A percentile compares a stretch with the other conserved stretches of the same genome.
Evolutionary conservation across 1,139 yeast species (phyloP).

Genomic region (Suhomyces wounanorum): DNA sequence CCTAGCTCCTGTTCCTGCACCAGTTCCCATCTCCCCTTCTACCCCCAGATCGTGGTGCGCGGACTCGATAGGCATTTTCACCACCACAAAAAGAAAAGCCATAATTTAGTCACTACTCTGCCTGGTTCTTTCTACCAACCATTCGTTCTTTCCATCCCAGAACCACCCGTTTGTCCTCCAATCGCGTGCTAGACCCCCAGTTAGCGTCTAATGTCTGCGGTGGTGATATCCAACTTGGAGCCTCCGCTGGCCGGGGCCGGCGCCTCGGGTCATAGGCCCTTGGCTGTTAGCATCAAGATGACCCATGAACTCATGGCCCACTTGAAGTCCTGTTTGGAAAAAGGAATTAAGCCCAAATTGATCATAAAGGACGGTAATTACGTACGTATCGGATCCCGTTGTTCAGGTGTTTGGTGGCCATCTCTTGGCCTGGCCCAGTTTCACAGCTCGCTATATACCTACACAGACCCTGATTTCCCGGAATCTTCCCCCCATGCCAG

Average conservation of each 20-base stretch:
- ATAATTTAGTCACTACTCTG: slow-evolving; percentile 5
- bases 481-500: not conserved
- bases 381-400: slow-evolving; percentile 23
- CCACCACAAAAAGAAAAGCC: slow-evolving; percentile 5
- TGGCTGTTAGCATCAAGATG: slow-evolving; percentile 32
- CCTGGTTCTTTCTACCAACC: not conserved
- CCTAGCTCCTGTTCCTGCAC: not conserved
- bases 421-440: too few relatives aligned
- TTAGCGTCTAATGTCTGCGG: slow-evolving; percentile 5
- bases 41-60: slow-evolving; percentile 3
- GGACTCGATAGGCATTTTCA: not conserved
- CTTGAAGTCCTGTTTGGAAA: slow-evolving; percentile 20
- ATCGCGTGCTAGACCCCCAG: not conserved
- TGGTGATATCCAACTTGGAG: slow-evolving; percentile 14
- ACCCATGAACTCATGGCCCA: slow-evolving; percentile 28
- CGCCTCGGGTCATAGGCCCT: slow-evolving; percentile 13
- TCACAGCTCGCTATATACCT: not conserved
- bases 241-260: slow-evolving; percentile 11
- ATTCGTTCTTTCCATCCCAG: not conserved
- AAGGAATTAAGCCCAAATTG: slow-evolving; percentile 30
- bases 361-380: slow-evolving; percentile 40
- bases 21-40: not conserved
- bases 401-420: not conserved
- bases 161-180: not conserved
- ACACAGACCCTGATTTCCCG: not conserved